phyloP scores from a whole-genome alignment of 805 yeast genomes.

The Maudiozyma pseudohumilis region DNA sequence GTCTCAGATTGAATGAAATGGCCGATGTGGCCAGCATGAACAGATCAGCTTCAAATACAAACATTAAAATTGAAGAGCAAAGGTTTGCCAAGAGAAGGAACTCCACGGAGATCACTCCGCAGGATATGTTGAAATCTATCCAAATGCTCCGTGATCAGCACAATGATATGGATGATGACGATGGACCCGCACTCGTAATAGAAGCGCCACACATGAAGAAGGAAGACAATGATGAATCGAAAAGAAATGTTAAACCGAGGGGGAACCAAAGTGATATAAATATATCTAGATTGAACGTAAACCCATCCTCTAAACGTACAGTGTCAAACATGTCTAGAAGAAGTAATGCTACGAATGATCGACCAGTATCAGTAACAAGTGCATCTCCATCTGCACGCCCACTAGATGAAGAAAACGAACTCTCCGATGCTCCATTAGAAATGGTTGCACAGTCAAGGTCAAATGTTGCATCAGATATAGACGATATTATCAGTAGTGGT shows the following conservation, averaged over 20 bases:
- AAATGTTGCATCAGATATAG: neutral
- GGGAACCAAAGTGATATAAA: neutral
- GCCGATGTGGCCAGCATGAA: neutral
- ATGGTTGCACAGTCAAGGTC: neutral
- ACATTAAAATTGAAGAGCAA: slow-evolving; percentile 16
- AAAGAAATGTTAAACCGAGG: no score
- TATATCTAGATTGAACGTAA: neutral
- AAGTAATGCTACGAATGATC: no score
- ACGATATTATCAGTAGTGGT: slow-evolving; percentile 4
- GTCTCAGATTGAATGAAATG: no score
- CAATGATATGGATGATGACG: slow-evolving; percentile 39
- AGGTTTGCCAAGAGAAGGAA: slow-evolving; percentile 27
- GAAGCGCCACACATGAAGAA: slow-evolving; percentile 44
- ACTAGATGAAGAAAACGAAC: no score
- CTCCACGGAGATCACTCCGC: slow-evolving; percentile 54
- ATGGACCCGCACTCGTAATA: slow-evolving; percentile 72
- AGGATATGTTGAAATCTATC: slow-evolving; percentile 76
- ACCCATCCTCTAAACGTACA: neutral
- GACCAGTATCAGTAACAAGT: no score
- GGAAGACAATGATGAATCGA: neutral
- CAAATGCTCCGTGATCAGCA: slow-evolving; percentile 60
- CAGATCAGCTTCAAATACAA: neutral
- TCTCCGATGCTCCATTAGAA: no score
- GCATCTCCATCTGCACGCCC: no score
- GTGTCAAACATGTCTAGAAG: neutral